Conservation (phyloP, 192 early-diverging fungal species). For the Entophlyctis luteolus region DNA sequence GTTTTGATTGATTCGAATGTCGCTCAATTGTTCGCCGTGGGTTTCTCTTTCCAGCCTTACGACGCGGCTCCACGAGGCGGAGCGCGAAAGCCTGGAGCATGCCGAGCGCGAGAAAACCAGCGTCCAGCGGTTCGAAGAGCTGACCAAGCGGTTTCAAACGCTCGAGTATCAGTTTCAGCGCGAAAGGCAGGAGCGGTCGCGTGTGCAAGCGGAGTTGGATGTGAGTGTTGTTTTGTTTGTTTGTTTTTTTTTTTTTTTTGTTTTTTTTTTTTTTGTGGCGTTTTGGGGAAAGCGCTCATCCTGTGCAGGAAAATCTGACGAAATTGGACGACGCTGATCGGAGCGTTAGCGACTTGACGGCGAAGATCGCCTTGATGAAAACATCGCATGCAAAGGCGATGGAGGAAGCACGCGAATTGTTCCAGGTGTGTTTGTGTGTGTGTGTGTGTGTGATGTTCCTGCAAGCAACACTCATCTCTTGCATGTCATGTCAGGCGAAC, state of each 20-base stretch:
- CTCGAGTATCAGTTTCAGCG: constrained; percentile 29
- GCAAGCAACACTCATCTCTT: too few species aligned
- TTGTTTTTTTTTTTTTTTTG: not conserved
- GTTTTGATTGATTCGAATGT: not conserved
- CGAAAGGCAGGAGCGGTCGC: constrained; percentile 18
- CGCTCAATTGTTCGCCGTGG: not conserved
- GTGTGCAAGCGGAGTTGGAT: constrained; percentile 19
- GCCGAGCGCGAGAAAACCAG: constrained; percentile 15
- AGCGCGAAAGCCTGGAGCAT: constrained; percentile 11
- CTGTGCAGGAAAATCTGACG: not conserved
- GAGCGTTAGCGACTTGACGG: constrained; percentile 38
- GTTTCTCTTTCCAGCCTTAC: constrained; percentile 21
- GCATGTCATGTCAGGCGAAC: not conserved
- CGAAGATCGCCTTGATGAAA: constrained; percentile 34
- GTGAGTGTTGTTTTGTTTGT: not conserved
- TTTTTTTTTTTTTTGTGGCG: not conserved
- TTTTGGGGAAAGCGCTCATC: not conserved
- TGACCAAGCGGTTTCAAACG: constrained; percentile 20
- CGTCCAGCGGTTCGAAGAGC: constrained; percentile 20
- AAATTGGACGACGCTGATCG: constrained; percentile 3
- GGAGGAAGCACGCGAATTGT: constrained; percentile 1
- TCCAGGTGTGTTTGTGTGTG: constrained; percentile 6
- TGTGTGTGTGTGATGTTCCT: too few species aligned
- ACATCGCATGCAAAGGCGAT: constrained; percentile 38
- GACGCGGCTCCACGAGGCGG: constrained; percentile 33